A percentile compares a stretch with the other conserved stretches of the same genome.
These are phyloP conservation scores for Nothophoma quercina DNA, from an alignment of 2,329 filamentous ascomycete species.

Conservation along the genomic window DNA sequence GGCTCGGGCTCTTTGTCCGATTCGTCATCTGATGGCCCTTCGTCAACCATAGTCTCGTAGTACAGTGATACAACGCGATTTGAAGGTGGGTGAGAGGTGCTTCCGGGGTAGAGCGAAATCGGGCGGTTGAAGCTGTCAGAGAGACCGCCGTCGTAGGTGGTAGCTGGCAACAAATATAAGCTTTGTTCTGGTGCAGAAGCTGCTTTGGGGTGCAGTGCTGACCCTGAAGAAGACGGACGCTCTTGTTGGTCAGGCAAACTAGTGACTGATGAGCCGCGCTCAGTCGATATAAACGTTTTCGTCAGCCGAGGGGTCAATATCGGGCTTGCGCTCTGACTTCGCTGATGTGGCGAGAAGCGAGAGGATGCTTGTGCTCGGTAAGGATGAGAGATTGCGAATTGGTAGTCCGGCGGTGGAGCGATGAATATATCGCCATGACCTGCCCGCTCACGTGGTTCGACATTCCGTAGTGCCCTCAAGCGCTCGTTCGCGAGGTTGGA, in stretches of 20 bases:
- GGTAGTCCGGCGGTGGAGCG: slow-evolving; percentile 45
- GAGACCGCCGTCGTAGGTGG: slow-evolving; percentile 30
- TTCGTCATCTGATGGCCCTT: slow-evolving; percentile 1
- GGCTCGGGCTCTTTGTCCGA: neutral
- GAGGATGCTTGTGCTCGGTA: slow-evolving; percentile 16
- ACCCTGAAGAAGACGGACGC: slow-evolving; percentile 8
- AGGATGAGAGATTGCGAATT: slow-evolving; percentile 19
- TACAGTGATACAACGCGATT: slow-evolving; percentile 23
- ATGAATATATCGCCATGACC: slow-evolving; percentile 46
- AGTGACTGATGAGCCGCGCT: slow-evolving; percentile 13
- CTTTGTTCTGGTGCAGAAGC: slow-evolving; percentile 21
- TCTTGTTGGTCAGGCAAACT: slow-evolving; percentile 18
- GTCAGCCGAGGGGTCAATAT: slow-evolving; percentile 31
- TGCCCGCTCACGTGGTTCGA: slow-evolving; percentile 43
- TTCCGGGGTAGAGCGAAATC: slow-evolving; percentile 8
- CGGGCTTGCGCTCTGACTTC: slow-evolving; percentile 31
- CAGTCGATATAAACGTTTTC: slow-evolving; percentile 25
- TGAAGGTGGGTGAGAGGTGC: neutral
- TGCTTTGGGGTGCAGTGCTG: slow-evolving; percentile 4
- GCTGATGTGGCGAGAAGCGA: slow-evolving; percentile 23
- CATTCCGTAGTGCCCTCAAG: slow-evolving; percentile 38
- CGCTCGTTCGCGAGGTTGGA: slow-evolving; percentile 44
- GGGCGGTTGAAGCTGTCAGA: slow-evolving; percentile 16
- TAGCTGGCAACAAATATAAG: slow-evolving; percentile 31
- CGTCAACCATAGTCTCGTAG: slow-evolving; percentile 7